A percentile compares a stretch with the other conserved stretches of the same genome.
These are phyloP conservation scores for Xylaria curta DNA, from an alignment of 495 filamentous ascomycete species.

Conservation along the genomic window DNA sequence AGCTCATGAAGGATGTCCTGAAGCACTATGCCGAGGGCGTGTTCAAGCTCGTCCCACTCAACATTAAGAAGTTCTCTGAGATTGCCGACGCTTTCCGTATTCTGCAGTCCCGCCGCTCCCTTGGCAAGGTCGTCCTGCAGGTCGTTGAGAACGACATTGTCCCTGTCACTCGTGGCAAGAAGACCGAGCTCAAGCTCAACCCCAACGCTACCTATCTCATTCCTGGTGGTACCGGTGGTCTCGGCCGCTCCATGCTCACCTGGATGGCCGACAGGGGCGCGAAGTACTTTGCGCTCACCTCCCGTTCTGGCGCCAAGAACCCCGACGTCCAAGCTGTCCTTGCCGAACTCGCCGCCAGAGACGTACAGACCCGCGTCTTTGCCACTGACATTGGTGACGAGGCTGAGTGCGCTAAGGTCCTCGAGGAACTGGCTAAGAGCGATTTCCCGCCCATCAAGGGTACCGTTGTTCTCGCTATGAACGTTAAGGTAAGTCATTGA, in stretches of 20 bases:
- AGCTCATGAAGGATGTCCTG: slow-evolving; percentile 32
- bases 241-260: slow-evolving; percentile 58
- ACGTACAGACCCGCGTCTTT: slow-evolving; percentile 34
- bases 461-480: slow-evolving; percentile 50
- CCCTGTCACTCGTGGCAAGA: slow-evolving; percentile 34
- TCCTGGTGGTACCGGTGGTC: slow-evolving; percentile 61
- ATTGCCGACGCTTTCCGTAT: slow-evolving; percentile 56
- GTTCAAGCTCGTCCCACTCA: slow-evolving; percentile 44
- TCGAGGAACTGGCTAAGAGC: slow-evolving; percentile 30
- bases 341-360: slow-evolving; percentile 29
- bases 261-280: slow-evolving; percentile 62
- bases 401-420: slow-evolving; percentile 26
- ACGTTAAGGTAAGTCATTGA: slow-evolving; percentile 48
- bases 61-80: slow-evolving; percentile 47
- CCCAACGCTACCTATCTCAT: slow-evolving; percentile 58
- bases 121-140: slow-evolving; percentile 60
- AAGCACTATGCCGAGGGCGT: slow-evolving; percentile 33
- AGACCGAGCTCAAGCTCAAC: slow-evolving; percentile 36
- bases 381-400: slow-evolving; percentile 45
- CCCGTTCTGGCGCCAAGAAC: slow-evolving; percentile 51
- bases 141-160: slow-evolving; percentile 39
- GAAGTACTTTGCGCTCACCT: slow-evolving; percentile 55
- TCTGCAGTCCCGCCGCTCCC: slow-evolving; percentile 56
- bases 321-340: slow-evolving; percentile 34
- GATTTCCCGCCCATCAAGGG: slow-evolving; percentile 58